Evolutionary conservation across 129 eudicot species (phyloP).

Genomic region (Heracleum sosnowskyi): DNA sequence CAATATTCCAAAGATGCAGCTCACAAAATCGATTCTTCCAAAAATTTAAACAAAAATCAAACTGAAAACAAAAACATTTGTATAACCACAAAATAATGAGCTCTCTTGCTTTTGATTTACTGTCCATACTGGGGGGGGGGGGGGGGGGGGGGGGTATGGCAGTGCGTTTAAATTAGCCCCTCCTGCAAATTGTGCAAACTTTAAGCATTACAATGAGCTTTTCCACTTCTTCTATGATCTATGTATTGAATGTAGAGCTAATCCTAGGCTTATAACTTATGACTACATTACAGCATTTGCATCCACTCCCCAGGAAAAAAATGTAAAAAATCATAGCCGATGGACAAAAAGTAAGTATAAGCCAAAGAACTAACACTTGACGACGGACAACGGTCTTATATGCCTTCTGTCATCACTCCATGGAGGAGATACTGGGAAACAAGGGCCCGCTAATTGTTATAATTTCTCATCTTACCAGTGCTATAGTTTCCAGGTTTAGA

Average conservation of each 20-base stretch:
- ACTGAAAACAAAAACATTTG: neutral
- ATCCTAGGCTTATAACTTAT: neutral
- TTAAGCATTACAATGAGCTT: neutral
- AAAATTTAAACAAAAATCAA: neutral
- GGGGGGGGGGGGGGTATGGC: neutral
- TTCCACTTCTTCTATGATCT: neutral
- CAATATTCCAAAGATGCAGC: neutral
- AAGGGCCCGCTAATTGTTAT: neutral
- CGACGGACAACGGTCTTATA: neutral
- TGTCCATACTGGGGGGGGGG: neutral
- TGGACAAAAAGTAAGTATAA: neutral
- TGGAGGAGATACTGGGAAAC: neutral
- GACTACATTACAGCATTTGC: neutral
- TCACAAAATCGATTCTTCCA: neutral
- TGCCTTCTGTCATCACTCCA: neutral
- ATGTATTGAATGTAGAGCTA: neutral
- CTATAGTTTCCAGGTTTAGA: constrained; percentile 48
- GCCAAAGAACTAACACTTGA: neutral
- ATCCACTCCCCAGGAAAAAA: neutral
- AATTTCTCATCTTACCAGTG: constrained; percentile 16
- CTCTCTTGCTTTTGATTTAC: neutral
- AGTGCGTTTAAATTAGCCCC: neutral
- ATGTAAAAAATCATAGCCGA: no score
- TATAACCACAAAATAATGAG: neutral
- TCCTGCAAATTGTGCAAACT: neutral